Conservation (phyloP, 2,329 filamentous ascomycete genomes). For the Colletotrichum navitas region DNA sequence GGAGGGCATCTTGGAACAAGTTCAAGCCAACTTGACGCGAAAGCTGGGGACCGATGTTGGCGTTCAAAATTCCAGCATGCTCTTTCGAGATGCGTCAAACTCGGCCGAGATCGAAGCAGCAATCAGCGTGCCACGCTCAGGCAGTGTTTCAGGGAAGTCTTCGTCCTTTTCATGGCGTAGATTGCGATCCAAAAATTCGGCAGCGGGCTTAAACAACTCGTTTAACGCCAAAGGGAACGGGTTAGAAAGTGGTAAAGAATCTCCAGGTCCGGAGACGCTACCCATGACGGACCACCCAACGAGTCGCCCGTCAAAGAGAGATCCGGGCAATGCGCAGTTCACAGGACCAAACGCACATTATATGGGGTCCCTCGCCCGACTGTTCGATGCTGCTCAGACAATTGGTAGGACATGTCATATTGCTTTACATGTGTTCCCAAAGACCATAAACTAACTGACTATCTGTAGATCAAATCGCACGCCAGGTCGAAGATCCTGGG, state of each 20-base stretch:
- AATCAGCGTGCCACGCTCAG: slow-evolving; percentile 62
- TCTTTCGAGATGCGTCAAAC: slow-evolving; percentile 79
- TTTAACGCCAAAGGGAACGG: slow-evolving; percentile 56
- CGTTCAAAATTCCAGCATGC: slow-evolving; percentile 75
- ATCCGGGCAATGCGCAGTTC: slow-evolving; percentile 77
- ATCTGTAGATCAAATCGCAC: slow-evolving; percentile 86
- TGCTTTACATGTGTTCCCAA: background rate
- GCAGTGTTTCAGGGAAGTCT: slow-evolving; percentile 78
- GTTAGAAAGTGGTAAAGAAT: slow-evolving; percentile 64
- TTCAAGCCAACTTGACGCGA: slow-evolving; percentile 80
- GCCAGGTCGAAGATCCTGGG: slow-evolving; percentile 95
- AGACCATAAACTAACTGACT: background rate
- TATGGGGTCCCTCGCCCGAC: slow-evolving; percentile 87
- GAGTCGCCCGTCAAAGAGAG: slow-evolving; percentile 78
- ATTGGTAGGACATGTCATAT: slow-evolving; percentile 74
- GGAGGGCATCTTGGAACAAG: slow-evolving; percentile 87
- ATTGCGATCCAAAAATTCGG: slow-evolving; percentile 89
- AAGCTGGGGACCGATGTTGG: slow-evolving; percentile 96
- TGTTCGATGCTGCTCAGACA: slow-evolving; percentile 94
- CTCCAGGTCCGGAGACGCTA: slow-evolving; percentile 75
- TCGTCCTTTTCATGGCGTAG: slow-evolving; percentile 91
- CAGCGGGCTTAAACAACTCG: slow-evolving; percentile 66
- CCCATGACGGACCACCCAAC: slow-evolving; percentile 79
- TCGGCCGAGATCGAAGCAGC: slow-evolving; percentile 60
- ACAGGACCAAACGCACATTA: slow-evolving; percentile 89